Percentiles rank a stretch among this genome's conserved stretches.
Conservation (phyloP, 208 protist species). For the Wallacemonas rigidus region DNA sequence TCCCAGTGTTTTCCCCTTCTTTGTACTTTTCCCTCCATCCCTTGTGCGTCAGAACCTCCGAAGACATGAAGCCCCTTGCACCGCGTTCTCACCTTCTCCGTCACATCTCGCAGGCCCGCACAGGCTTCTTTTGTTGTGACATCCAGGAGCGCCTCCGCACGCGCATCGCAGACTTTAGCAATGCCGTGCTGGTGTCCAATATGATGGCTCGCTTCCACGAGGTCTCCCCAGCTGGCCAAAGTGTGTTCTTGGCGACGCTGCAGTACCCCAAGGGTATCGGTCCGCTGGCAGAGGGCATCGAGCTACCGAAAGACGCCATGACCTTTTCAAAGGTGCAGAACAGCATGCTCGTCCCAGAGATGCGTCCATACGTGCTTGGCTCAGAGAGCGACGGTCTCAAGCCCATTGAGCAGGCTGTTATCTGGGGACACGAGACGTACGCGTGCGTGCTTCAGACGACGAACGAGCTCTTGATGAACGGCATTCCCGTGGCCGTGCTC, state of each 20-base stretch:
- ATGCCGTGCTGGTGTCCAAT: constrained; percentile 34
- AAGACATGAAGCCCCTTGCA: constrained; percentile 3
- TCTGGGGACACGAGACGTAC: constrained; percentile 52
- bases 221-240: constrained; percentile 15
- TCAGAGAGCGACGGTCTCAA: constrained; percentile 4
- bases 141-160: constrained; percentile 36
- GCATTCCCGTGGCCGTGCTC: constrained; percentile 47
- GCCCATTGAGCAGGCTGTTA: constrained; percentile 37
- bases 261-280: constrained; percentile 46
- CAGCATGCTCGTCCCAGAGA: constrained; percentile 36
- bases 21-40: not conserved
- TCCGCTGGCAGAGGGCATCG: constrained; percentile 19
- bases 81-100: constrained; percentile 5
- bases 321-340: constrained; percentile 32
- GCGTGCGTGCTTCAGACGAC: constrained; percentile 51
- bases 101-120: constrained; percentile 28
- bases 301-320: constrained; percentile 22
- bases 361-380: constrained; percentile 21
- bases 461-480: constrained; percentile 30
- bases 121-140: constrained; percentile 72
- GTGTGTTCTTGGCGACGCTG: constrained; percentile 34
- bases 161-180: constrained; percentile 27
- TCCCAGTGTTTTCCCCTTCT: not conserved
- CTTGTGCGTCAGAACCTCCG: too few species aligned
- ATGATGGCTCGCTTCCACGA: constrained; percentile 26